Conservation (phyloP, 1,284 basidiomycete genomes). For the Baeospora myosura region DNA sequence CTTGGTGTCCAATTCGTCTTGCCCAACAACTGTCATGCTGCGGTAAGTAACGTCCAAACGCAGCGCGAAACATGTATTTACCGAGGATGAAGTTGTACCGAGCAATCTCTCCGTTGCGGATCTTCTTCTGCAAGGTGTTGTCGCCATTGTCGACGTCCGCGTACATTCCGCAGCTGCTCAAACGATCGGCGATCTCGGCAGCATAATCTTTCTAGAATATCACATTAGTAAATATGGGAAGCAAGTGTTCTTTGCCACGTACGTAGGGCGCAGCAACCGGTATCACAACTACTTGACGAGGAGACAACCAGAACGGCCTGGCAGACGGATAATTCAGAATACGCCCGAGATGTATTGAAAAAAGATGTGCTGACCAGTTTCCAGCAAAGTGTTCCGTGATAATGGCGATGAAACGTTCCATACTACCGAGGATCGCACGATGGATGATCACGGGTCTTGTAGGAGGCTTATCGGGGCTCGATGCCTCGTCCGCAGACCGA, state of each 20-base stretch:
- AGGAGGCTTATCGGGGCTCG: constrained; percentile 50
- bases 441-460: constrained; percentile 96
- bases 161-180: constrained; percentile 72
- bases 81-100: constrained; percentile 98
- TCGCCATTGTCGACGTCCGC: constrained; percentile 90
- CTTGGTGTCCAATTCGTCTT: constrained; percentile 78
- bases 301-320: constrained; percentile 96
- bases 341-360: constrained; percentile 1
- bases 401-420: constrained; percentile 97
- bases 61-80: constrained; percentile 31
- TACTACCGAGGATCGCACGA: constrained; percentile 89
- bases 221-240: constrained; percentile 1
- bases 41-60: constrained; percentile 3
- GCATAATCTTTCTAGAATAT: constrained; percentile 81
- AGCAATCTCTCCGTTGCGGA: constrained; percentile 85
- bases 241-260: constrained; percentile 26
- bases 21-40: constrained; percentile 73
- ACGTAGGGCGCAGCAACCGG: constrained; percentile 87
- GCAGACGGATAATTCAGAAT: constrained; percentile 4
- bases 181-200: constrained; percentile 62
- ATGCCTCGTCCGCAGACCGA: constrained; percentile 66
- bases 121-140: constrained; percentile 95
- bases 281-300: constrained; percentile 90
- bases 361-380: constrained; percentile 69
- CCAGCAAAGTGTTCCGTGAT: constrained; percentile 96